A percentile compares a stretch with the other conserved stretches of the same genome.
phyloP scores from a whole-genome alignment of 2,329 filamentous ascomycete genomes.

The Pyrenochaeta sp. region DNA sequence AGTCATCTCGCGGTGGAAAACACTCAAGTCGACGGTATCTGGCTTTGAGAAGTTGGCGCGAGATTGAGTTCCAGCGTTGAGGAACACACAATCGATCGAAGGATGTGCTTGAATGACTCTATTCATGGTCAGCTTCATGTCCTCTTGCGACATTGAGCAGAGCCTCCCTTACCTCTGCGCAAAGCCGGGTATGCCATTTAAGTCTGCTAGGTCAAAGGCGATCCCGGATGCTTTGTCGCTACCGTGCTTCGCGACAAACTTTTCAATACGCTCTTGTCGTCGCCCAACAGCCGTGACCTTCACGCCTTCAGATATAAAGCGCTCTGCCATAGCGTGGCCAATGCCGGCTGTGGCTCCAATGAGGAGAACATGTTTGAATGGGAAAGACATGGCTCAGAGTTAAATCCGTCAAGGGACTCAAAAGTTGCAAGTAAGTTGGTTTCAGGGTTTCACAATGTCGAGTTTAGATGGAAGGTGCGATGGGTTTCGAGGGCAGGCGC shows the following conservation, averaged over 20 bases:
- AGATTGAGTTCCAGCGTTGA: slow-evolving; percentile 66
- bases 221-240: slow-evolving; percentile 51
- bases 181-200: slow-evolving; percentile 55
- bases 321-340: slow-evolving; percentile 58
- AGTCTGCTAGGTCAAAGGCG: slow-evolving; percentile 59
- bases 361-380: slow-evolving; percentile 64
- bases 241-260: slow-evolving; percentile 58
- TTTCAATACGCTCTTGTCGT: slow-evolving; percentile 61
- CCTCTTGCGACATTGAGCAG: slow-evolving; percentile 7
- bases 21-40: slow-evolving; percentile 51
- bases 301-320: slow-evolving; percentile 57
- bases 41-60: slow-evolving; percentile 59
- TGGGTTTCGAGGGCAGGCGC: neutral
- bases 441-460: neutral
- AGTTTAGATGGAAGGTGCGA: neutral
- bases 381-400: slow-evolving; percentile 57
- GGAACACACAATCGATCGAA: slow-evolving; percentile 63
- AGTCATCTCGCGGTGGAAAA: slow-evolving; percentile 55
- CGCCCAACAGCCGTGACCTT: slow-evolving; percentile 66
- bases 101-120: slow-evolving; percentile 54
- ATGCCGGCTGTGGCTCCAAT: slow-evolving; percentile 66
- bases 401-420: neutral
- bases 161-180: slow-evolving; percentile 44
- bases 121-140: neutral
- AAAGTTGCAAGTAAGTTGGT: neutral